Conservation (phyloP, 1,284 basidiomycete genomes). For the Malassezia japonica region DNA sequence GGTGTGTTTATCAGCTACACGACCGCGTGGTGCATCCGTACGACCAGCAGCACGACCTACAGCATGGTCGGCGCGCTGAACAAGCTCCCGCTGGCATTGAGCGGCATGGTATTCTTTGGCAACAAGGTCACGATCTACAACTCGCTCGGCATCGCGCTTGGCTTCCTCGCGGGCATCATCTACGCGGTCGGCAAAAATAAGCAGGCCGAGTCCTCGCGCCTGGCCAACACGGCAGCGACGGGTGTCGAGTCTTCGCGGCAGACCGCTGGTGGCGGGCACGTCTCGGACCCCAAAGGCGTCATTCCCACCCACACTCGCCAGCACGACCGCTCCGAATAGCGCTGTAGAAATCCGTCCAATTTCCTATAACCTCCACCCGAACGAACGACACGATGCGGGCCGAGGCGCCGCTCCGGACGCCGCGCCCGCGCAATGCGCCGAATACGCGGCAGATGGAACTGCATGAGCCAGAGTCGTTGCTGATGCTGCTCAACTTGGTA, state of each 20-base stretch:
- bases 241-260: conserved; percentile 5
- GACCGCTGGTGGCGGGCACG: conserved; percentile 4
- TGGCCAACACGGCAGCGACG: conserved; percentile 25
- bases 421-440: background rate
- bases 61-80: conserved; percentile 98
- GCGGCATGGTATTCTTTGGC: conserved; percentile 53
- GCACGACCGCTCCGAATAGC: conserved; percentile 1
- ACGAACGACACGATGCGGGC: background rate
- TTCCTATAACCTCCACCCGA: background rate
- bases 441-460: conserved; percentile 1
- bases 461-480: background rate
- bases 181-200: conserved; percentile 46
- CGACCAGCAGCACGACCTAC: conserved; percentile 93
- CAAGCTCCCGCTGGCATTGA: conserved; percentile 81
- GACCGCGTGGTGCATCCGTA: conserved; percentile 95
- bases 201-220: conserved; percentile 35
- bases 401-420: background rate
- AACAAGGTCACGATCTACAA: conserved; percentile 75
- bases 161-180: conserved; percentile 70
- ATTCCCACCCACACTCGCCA: conserved; percentile 19
- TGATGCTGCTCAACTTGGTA: conserved; percentile 6
- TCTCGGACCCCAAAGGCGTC: conserved; percentile 18
- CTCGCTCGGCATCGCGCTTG: conserved; percentile 73
- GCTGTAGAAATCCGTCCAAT: background rate
- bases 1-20: conserved; percentile 97